phyloP scores from a whole-genome alignment of 2,329 filamentous ascomycete genomes.

The Ophiostoma sp. region DNA sequence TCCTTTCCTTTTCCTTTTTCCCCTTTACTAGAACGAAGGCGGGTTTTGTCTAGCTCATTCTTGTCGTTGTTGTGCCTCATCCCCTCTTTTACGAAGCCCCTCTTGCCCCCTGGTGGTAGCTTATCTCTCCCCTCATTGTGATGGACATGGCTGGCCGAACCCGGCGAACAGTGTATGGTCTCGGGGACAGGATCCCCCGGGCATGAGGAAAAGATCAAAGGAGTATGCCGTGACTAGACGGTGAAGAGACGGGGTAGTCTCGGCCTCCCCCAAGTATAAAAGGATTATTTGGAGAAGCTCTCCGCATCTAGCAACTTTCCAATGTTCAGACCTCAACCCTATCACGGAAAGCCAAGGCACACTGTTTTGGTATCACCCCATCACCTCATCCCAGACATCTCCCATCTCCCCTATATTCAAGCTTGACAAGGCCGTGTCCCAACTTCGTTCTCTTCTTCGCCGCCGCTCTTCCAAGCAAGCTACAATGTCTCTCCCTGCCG shows the following conservation, averaged over 20 bases:
- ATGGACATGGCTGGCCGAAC: neutral
- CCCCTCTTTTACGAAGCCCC: neutral
- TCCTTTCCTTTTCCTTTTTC: neutral
- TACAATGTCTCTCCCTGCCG: conserved; percentile 25
- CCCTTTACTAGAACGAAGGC: no score
- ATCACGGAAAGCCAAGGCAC: no score
- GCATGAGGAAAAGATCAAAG: neutral
- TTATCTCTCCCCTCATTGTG: neutral
- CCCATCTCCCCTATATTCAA: no score
- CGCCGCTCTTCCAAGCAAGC: neutral
- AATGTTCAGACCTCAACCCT: no score
- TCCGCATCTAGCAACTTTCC: neutral
- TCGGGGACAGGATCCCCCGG: neutral
- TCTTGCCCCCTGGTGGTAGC: neutral
- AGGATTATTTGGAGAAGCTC: neutral
- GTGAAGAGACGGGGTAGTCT: neutral
- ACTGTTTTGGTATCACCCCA: no score
- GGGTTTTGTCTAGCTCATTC: neutral
- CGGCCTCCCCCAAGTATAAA: neutral
- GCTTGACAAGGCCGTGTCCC: neutral
- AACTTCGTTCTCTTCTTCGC: neutral
- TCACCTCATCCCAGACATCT: neutral
- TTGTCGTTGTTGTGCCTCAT: neutral
- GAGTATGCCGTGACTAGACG: neutral
- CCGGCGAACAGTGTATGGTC: neutral